Base-by-base conservation (phyloP, 768 basidiomycete genomes). In the Auriscalpium vulgare region DNA sequence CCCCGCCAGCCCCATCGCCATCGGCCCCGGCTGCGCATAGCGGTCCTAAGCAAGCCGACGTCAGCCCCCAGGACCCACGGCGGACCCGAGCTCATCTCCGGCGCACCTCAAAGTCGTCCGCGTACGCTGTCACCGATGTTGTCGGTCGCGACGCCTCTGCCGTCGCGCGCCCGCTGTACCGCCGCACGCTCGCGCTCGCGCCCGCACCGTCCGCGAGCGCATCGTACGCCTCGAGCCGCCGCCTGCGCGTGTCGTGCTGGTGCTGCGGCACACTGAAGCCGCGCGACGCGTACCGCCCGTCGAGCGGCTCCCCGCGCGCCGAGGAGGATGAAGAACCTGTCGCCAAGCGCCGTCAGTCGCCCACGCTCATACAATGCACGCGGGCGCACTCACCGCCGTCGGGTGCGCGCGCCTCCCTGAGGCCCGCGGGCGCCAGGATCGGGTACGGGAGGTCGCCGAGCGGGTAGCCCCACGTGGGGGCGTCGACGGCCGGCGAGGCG, bases 101-200 rank as follows among this genome's bases (percentile, higher is more conserved):
- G 37, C 61, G 50, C 59, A 62, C 61, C 61, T 62, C 61, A 37
- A 60, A 62, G 11, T 54, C 56, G 34, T 51, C 54, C 8, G 58
- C 47, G 44, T 60, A 62, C 17, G 59, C 51, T 37, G 55, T 35
- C 16, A 52, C 58, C 54, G 60, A 53, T 2, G 58, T 62, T 38
- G 58, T 46, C 56, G 61, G 49, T 11, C 59, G 58, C 47, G 59
- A 57, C 43, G 55, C 53, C n/a, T 59, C 57, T 23, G 57, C 58
- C 44, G 40, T 5, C 29, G 58, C 51, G 21, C 44, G 46, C 40
- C 57, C 57, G 46, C 57, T 49, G 55, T 61, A 61, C 55, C 60
- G 52, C 58, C 58, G 58, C 46, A 59, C 47, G 37, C 53, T 45
- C 50, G 49, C 48, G 16, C 21, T 21, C 29, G 23, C 19, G 47